Evolutionary conservation across 768 basidiomycete genomes (phyloP), one percentile per base, ranked within the genome.

Genomic region (Leccinum fibrillosum): DNA sequence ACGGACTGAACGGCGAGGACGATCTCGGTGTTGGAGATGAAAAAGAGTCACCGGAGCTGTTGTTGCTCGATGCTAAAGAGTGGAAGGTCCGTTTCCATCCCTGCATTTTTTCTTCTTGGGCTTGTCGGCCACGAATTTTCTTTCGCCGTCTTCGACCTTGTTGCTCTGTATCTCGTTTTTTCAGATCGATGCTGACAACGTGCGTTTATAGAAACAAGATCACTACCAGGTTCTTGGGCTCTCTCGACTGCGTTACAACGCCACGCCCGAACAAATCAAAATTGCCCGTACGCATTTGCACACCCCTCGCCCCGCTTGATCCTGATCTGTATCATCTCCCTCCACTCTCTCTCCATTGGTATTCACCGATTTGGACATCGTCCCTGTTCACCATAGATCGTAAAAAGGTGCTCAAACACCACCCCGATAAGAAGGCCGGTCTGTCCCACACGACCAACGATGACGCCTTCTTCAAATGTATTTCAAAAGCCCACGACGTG

Each of bases 401-500:
- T 67, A 93, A 95, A 81, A 98, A 97, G 78, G 95, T 97, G n/a
- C 86, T 98, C 52, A 94, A 93, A 71, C 95, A 98, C 75, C 95
- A 98, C 72, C 95, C 95, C 0, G 95, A 98, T 78, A 98, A 98
- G 77, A 98, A 98, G 73, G 83, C 89, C 26, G 85, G 83, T 47
- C 75, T 81, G 35, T 83, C 84, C 35, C 85, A 86, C 65, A 90
- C 91, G 66, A 88, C 92, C 58, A 96, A 98, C 78, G 95, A 98
- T 74, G 96, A 99, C 67, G 88, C 87, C 0, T 98, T 99, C 81
- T 99, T 99, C 90, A 99, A 99, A 77, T 99, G 97, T 73, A 98
- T 99, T 64, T 88, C 92, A 77, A 99, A 99, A 75, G 96, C 96
- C n/a, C 84, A 90, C 75, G 97, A 99, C 65, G 88, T 94, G 44